phyloP scores from a whole-genome alignment of 129 eudicot species.

The Pulicaria dysenterica region DNA sequence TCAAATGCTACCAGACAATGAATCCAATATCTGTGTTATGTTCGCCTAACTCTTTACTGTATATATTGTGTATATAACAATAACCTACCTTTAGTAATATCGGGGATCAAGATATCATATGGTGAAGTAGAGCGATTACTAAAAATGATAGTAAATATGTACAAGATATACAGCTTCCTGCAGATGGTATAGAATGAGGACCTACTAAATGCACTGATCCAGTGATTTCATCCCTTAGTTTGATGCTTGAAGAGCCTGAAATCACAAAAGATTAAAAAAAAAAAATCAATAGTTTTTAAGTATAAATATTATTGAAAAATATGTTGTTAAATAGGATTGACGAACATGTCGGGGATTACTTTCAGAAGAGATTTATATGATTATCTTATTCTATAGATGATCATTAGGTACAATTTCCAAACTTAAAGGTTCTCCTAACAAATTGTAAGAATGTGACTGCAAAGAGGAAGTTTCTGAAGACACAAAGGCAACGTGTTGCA shows the following conservation, averaged over 20 bases:
- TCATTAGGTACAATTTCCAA: too few relatives aligned
- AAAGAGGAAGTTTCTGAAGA: too few relatives aligned
- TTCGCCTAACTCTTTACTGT: constrained; percentile 30
- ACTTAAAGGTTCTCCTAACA: too few relatives aligned
- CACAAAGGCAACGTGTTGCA: too few relatives aligned
- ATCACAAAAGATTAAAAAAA: constrained; percentile 1
- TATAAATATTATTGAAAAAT: not conserved
- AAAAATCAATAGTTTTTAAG: not conserved
- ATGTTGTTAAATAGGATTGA: not conserved
- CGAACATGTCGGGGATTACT: not conserved
- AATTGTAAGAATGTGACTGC: too few relatives aligned
- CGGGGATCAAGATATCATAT: constrained; percentile 28
- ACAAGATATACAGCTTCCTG: constrained; percentile 23
- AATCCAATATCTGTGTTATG: constrained; percentile 22
- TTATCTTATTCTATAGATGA: too few relatives aligned
- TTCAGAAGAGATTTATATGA: too few relatives aligned
- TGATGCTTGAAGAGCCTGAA: constrained; percentile 77
- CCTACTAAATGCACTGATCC: constrained; percentile 86
- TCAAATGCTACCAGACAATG: constrained; percentile 34
- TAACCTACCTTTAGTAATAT: constrained; percentile 21
- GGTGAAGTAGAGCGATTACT: constrained; percentile 41
- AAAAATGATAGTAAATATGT: constrained; percentile 32
- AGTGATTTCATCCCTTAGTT: constrained; percentile 67
- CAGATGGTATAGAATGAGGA: constrained; percentile 56
- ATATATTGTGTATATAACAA: constrained; percentile 16